Base-by-base conservation (phyloP, 2,329 filamentous ascomycete genomes). In the Fusarium irregulare region DNA sequence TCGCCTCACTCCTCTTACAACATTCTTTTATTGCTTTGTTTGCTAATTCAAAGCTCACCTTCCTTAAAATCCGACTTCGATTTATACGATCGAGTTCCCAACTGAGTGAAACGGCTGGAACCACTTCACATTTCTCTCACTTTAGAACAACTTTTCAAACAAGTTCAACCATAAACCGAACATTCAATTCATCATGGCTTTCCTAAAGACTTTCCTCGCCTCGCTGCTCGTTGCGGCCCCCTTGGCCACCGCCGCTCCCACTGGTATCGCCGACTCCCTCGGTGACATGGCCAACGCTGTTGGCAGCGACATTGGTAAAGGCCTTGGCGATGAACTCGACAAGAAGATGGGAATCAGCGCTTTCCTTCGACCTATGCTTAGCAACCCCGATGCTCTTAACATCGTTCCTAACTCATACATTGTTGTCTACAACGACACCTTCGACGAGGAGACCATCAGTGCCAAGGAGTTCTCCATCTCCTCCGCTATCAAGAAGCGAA, bases 351-450 rank as follows among this genome's bases (percentile, higher is more conserved):
- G 69, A 63, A 66, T 72, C 53, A 75, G 74, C 62, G 68, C 72
- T 57, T 78, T 78, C 58, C 67, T 84, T 57, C 68, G 73, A 60
- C 77, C 78, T 51, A 68, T 84, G 70, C 78, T 89, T 73, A 78
- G 79, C 73, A 90, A 89, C 75, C 76, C 82, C 4, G 77, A 83
- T 32, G 83, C 83, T 57, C 70, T 70, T 12, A 80, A 88, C 72
- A 78, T 85, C 62, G 84, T 90, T 49, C 79, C 85, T 37, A 85
- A 87, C 79, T 81, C 83, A 50, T 91, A 89, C 78, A 90, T 91
- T 66, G 88, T 91, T 57, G 88, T 91, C 61, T 91, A 89, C 82
- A 88, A 90, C 77, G 82, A 81, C 68, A 84, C 83, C 58, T 84
- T 83, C 70, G 81, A 79, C 66, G 79, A 84, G 23, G 83, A 82